Evolutionary conservation across 257 asterid species (phyloP).

Genomic region (Parsonsia alboflavescens): DNA sequence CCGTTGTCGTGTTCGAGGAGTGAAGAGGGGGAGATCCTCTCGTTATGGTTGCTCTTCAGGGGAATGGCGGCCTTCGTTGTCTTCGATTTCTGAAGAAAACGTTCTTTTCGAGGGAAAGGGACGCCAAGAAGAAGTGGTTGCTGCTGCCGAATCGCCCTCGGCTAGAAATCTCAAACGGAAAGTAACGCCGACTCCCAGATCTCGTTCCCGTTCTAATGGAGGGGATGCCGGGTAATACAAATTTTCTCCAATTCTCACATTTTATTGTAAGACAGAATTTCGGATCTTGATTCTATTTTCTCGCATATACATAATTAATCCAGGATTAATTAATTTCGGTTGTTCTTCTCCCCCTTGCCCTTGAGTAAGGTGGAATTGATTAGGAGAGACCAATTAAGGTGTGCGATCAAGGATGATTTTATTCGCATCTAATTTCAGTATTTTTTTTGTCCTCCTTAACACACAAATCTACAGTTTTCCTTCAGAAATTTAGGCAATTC

Average conservation of each 20-base stretch:
- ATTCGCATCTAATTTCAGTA: too few relatives aligned
- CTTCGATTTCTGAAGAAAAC: conserved; percentile 29
- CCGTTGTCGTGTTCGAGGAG: conserved; percentile 14
- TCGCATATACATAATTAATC: too few relatives aligned
- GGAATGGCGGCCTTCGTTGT: conserved; percentile 39
- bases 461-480: too few relatives aligned
- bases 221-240: conserved; percentile 18
- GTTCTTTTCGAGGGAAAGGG: conserved; percentile 11
- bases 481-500: too few relatives aligned
- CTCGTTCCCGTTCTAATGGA: conserved; percentile 20
- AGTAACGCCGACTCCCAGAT: conserved; percentile 20
- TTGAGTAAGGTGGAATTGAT: too few relatives aligned
- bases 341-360: too few relatives aligned
- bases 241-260: background rate
- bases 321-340: too few relatives aligned
- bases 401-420: too few relatives aligned
- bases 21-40: conserved; percentile 29
- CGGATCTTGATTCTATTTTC: background rate
- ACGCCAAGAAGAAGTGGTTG: background rate
- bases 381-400: too few relatives aligned
- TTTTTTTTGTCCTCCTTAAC: too few relatives aligned
- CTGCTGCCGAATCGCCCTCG: background rate
- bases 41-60: background rate
- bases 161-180: conserved; percentile 15
- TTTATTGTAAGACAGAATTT: too few relatives aligned